These are phyloP conservation scores for Erythrobasidium yunnanense DNA, from an alignment of 768 basidiomycete genomes.

Conservation along the genomic window DNA sequence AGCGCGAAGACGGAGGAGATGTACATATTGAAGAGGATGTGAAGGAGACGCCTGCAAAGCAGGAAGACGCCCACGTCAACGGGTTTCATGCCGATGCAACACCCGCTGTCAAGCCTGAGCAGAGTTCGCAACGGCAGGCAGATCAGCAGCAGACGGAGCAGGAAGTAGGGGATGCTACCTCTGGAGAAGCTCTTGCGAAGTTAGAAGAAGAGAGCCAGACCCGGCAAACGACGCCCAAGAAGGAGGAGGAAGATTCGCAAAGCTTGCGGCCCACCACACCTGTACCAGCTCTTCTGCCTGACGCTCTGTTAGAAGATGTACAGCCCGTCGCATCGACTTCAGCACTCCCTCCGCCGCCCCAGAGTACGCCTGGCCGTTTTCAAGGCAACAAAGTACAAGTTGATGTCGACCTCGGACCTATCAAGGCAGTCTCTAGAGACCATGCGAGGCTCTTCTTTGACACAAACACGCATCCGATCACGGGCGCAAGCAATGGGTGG, in stretches of 20 bases:
- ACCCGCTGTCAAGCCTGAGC: too few relatives aligned
- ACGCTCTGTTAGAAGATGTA: too few relatives aligned
- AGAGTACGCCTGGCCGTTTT: neutral
- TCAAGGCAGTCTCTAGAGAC: constrained; percentile 93
- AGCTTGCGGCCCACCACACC: neutral
- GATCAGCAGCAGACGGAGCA: too few relatives aligned
- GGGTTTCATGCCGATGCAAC: too few relatives aligned
- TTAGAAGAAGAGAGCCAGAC: too few relatives aligned
- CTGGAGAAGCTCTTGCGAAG: too few relatives aligned
- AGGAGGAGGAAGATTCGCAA: constrained; percentile 4
- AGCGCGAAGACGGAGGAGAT: neutral
- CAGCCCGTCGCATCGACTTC: constrained; percentile 18
- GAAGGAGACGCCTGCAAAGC: neutral
- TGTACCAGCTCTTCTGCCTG: too few relatives aligned
- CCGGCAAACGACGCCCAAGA: too few relatives aligned
- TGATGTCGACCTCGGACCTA: constrained; percentile 70
- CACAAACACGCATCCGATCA: constrained; percentile 44
- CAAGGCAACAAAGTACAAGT: constrained; percentile 16
- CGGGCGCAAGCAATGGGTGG: constrained; percentile 53
- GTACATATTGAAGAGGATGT: neutral
- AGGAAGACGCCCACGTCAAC: neutral
- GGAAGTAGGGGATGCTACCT: too few relatives aligned
- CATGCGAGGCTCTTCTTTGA: constrained; percentile 94
- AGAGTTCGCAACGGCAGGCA: too few relatives aligned
- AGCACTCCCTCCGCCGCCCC: neutral